Evolutionary conservation across 208 protist species (phyloP), one percentile per base, ranked within the genome.

Genomic region (Acanthamoeba lenticulata): DNA sequence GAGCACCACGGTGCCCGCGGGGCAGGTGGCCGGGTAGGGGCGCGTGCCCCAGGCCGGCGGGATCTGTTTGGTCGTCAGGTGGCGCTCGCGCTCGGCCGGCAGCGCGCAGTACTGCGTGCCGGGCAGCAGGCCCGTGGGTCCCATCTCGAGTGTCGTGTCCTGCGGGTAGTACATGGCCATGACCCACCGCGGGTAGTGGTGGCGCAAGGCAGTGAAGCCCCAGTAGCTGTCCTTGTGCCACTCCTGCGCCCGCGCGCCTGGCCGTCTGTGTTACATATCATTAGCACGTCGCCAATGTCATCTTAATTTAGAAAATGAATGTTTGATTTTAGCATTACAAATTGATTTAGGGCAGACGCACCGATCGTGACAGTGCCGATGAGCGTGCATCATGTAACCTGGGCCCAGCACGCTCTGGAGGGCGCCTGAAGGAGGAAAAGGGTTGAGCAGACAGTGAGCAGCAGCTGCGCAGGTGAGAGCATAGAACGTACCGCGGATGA

Each of bases 91-190:
- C 32, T 83, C 42, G 24, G 1, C 21, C 7, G 72, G 72, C 27
- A 83, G 6, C 34, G 27, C 15, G 42, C 49, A 52, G 72, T 83
- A 83, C 42, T 83, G 72, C 40, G 72, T 83, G 19, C 72, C 72
- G 6, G 85, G 85, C 13, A 91, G 27, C 2, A 91, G 0, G 36
- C 57, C 85, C 3, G 85, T 91, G 32, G 85, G 85, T 3, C 85
- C 85, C 85, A 91, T 55, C 36, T 32, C 49, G 27, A 93, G 1
- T 3, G 89, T 69, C 0, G 89, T 93, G 7, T 93, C 49, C 40
- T 93, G 89, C 0, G 89, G 89, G 32, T 93, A 93, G 72, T 93
- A 93, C 89, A 93, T 93, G 42, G 89, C 89, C 89, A 93, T 93
- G 72, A 93, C n/a, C 89, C 89, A 83, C 74, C 74, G 7, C 15